Percentiles rank a stretch among this genome's conserved stretches.
phyloP scores from a whole-genome alignment of 208 protist genomes.

The Trypanosoma mega region DNA sequence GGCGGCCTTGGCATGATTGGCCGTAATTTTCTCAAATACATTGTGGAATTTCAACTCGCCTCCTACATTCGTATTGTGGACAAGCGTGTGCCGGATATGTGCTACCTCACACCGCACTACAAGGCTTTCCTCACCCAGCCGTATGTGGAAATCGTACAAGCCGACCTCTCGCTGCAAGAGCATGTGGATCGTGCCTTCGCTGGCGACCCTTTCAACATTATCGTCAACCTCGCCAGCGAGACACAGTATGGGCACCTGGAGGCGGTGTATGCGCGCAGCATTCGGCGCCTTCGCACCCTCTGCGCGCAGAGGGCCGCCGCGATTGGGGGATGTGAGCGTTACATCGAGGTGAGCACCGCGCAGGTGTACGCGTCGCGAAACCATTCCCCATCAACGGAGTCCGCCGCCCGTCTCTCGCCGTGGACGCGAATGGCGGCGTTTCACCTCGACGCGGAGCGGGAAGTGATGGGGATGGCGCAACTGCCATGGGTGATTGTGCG shows the following conservation, averaged over 20 bases:
- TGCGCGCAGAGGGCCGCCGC: slow-evolving; percentile 52
- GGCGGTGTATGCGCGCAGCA: slow-evolving; percentile 68
- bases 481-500: slow-evolving; percentile 84
- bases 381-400: slow-evolving; percentile 36
- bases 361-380: slow-evolving; percentile 82
- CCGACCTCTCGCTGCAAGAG: slow-evolving; percentile 25
- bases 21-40: slow-evolving; percentile 81
- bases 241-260: slow-evolving; percentile 81
- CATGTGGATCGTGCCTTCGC: slow-evolving; percentile 71
- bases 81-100: slow-evolving; percentile 42
- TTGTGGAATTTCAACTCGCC: slow-evolving; percentile 38
- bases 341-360: slow-evolving; percentile 90
- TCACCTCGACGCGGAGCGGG: slow-evolving; percentile 77
- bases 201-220: slow-evolving; percentile 50
- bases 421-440: slow-evolving; percentile 82
- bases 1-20: slow-evolving; percentile 91
- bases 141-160: slow-evolving; percentile 83
- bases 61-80: slow-evolving; percentile 41
- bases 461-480: slow-evolving; percentile 32
- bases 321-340: slow-evolving; percentile 47
- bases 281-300: slow-evolving; percentile 58
- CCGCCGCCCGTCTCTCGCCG: slow-evolving; percentile 48
- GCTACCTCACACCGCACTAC: slow-evolving; percentile 39
- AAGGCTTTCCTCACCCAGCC: slow-evolving; percentile 39
- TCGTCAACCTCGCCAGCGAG: slow-evolving; percentile 90